Base-by-base conservation (phyloP, 108 stramenopile genomes). In the Nitzschia sp. region DNA sequence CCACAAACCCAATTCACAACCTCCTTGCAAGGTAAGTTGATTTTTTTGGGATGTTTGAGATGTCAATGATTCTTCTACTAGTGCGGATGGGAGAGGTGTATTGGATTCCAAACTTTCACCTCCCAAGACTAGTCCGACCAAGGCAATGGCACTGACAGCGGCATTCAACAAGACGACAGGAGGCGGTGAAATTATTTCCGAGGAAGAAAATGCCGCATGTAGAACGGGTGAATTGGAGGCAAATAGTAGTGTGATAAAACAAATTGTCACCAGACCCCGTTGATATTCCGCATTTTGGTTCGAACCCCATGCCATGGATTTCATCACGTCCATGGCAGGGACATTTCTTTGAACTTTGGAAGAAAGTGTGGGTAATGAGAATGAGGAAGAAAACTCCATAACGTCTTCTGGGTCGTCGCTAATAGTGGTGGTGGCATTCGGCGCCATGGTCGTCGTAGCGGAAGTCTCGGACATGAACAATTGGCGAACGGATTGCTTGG, bases 91-190 rank as follows among this genome's bases (percentile, higher is more conserved):
- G 47, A 81, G 75, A 19, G 70, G 78, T 32, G 73, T 68, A 55
- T 75, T 60, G 57, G 64, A 29, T 32, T 75, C 74, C 51, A 88
- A 57, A 9, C 75, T 69, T 8, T 83, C 69, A 34, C 86, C 85
- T 34, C 69, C 76, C 0, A 81, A 1, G 31, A 86, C 31, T 33
- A 92, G 58, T 55, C 87, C 84, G 32, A 79, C 46, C 54, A 85
- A 73, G 0, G 87, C 90, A 3, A 92, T 75, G 30, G 60, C 64
- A n/a, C 80, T 77, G 0, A 83, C 80, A 15, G 72, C 81, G 23
- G 90, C 90, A 74, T 92, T 92, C 35, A 92, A 54, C 29, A 92
- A 62, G 35, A 88, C 64, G 5, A 87, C 79, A 24, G 87, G 85
- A 28, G 87, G 85, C 1, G 69, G 64, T 11, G 23, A 25, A 0